Evolutionary conservation across 306 rosid genomes (phyloP).

Genomic region (Glycine latifolia): DNA sequence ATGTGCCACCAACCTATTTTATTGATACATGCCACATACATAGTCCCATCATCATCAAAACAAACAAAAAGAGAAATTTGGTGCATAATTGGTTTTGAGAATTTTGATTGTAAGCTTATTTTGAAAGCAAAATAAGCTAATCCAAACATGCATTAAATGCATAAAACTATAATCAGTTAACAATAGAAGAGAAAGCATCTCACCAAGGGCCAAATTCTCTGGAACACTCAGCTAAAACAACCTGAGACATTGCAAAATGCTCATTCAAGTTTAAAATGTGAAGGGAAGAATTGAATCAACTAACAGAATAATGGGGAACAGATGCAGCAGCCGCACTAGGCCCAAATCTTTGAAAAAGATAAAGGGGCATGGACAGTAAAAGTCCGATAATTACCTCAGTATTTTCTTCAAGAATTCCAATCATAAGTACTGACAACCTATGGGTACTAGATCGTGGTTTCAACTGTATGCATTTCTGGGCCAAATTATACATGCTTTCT

Average conservation of each 20-base stretch:
- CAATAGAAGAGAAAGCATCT: constrained; percentile 49
- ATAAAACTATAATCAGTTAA: constrained; percentile 19
- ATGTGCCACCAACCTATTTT: constrained; percentile 91
- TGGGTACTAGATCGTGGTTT: constrained; percentile 68
- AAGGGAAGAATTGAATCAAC: constrained; percentile 21
- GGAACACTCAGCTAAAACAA: constrained; percentile 92
- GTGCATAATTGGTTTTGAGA: not conserved
- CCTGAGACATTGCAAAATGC: constrained; percentile 64
- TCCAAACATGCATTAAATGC: not conserved
- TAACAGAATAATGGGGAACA: not conserved
- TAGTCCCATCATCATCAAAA: constrained; percentile 36
- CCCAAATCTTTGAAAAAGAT: constrained; percentile 14
- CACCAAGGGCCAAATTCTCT: constrained; percentile 97
- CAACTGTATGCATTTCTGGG: constrained; percentile 79
- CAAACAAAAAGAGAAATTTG: constrained; percentile 30
- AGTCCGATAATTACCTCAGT: constrained; percentile 68
- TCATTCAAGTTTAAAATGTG: constrained; percentile 38
- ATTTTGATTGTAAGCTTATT: constrained; percentile 13
- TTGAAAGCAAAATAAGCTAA: constrained; percentile 33
- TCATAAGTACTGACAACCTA: constrained; percentile 70
- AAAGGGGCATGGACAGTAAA: constrained; percentile 10
- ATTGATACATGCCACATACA: constrained; percentile 47
- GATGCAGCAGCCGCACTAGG: not conserved
- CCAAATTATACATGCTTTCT: constrained; percentile 85
- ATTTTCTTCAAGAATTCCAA: constrained; percentile 88